phyloP scores from a whole-genome alignment of 805 yeast species.

The Ogataea parapolymorpha region DNA sequence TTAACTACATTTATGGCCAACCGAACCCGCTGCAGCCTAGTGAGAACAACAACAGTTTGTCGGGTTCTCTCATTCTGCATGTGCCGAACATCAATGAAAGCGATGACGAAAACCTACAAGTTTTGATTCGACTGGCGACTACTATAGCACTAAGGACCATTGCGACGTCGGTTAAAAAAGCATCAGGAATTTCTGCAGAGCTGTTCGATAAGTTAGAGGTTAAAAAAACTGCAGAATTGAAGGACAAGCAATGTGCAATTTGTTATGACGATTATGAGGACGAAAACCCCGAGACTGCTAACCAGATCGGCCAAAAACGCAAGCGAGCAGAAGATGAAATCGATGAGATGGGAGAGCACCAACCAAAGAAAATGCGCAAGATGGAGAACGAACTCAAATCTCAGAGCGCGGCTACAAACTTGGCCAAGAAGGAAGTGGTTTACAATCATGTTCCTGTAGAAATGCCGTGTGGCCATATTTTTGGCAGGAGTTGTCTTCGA shows the following conservation, averaged over 20 bases:
- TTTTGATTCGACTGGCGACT: conserved; percentile 63
- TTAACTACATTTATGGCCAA: conserved; percentile 36
- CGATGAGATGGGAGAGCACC: conserved; percentile 7
- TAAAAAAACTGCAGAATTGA: conserved; percentile 30
- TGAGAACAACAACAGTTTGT: conserved; percentile 30
- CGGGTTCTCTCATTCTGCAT: conserved; percentile 60
- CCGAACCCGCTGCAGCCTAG: conserved; percentile 19
- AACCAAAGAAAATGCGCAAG: conserved; percentile 13
- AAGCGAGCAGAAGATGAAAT: conserved; percentile 11
- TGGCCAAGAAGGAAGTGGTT: conserved; percentile 19
- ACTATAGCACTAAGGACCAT: conserved; percentile 66
- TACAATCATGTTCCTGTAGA: conserved; percentile 62
- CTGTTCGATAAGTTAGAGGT: conserved; percentile 50
- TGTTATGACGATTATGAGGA: conserved; percentile 54
- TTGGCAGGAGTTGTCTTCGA: conserved; percentile 80
- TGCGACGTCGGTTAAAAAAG: conserved; percentile 44
- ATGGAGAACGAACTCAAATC: conserved; percentile 10
- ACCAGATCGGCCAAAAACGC: conserved; percentile 16
- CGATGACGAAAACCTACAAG: conserved; percentile 58
- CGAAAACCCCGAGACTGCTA: not conserved
- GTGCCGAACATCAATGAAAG: conserved; percentile 63
- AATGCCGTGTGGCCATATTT: conserved; percentile 83
- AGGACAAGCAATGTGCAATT: conserved; percentile 50
- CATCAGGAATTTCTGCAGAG: conserved; percentile 51
- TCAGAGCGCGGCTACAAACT: conserved; percentile 18